Percentiles rank a stretch among this genome's conserved stretches.
Conservation (phyloP, 441 rosid species). For the Francoa sonchifolia region DNA sequence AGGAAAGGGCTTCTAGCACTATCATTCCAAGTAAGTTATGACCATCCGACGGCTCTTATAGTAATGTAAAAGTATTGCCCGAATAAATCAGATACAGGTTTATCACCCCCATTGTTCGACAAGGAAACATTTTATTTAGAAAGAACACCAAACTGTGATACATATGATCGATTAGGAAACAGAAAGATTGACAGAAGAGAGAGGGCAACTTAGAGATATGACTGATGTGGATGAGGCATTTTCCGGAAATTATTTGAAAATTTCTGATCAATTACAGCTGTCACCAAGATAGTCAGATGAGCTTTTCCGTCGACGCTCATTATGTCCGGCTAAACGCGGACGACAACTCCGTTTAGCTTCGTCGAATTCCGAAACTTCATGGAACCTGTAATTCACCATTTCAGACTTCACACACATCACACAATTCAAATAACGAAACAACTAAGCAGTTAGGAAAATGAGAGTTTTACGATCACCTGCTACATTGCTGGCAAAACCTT, state of each 20-base stretch:
- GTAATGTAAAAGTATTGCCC: too few species aligned
- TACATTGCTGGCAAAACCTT: too few species aligned
- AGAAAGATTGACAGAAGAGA: constrained; percentile 51
- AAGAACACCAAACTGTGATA: too few species aligned
- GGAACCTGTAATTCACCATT: constrained; percentile 47
- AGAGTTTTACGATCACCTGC: too few species aligned
- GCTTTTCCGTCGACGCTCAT: constrained; percentile 68
- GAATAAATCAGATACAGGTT: too few species aligned
- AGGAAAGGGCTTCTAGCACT: constrained; percentile 21
- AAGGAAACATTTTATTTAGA: too few species aligned
- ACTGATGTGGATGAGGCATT: constrained; percentile 3
- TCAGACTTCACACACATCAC: too few species aligned
- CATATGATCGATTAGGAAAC: too few species aligned
- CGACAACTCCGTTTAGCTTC: constrained; percentile 70
- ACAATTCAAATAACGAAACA: too few species aligned
- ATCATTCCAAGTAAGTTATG: constrained; percentile 57
- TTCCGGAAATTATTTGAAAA: background rate
- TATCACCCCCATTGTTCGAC: too few species aligned
- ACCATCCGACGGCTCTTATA: too few species aligned
- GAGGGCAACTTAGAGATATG: constrained; percentile 29
- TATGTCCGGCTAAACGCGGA: constrained; percentile 76
- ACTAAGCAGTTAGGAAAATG: too few species aligned
- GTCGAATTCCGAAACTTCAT: constrained; percentile 62
- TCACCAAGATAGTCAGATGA: constrained; percentile 36
- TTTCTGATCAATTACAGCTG: constrained; percentile 16